A percentile compares a stretch with the other conserved stretches of the same genome.
Evolutionary conservation across 23 red algal species (phyloP).

Genomic region (Rhodosorus marinus): DNA sequence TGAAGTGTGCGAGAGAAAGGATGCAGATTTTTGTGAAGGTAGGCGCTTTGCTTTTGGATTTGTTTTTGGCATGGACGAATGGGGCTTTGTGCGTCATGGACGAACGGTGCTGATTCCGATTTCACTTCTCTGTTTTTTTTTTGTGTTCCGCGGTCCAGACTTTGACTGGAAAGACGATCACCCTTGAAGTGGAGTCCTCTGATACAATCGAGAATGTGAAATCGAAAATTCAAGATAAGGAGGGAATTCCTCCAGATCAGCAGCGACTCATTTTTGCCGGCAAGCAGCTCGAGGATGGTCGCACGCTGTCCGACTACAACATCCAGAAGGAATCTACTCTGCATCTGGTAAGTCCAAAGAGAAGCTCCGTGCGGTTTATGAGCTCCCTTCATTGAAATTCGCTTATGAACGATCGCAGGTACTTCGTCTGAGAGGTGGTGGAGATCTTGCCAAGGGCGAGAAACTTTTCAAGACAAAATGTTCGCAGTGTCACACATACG

Average conservation of each 20-base stretch:
- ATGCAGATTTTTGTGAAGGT: too few species aligned
- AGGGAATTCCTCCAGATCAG: conserved; percentile 99
- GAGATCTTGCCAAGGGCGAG: conserved; percentile 36
- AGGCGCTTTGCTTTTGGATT: too few species aligned
- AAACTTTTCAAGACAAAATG: conserved; percentile 99
- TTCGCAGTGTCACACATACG: conserved; percentile 97
- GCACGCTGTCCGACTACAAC: conserved; percentile 94
- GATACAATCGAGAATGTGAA: conserved; percentile 99
- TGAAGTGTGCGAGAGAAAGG: too few species aligned
- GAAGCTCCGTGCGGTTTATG: too few species aligned
- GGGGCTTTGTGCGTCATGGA: too few species aligned
- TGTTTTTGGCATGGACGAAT: too few species aligned
- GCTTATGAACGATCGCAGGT: neutral
- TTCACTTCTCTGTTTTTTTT: neutral
- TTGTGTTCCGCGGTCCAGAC: conserved; percentile 73
- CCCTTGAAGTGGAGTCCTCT: conserved; percentile 94
- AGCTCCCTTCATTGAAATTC: neutral
- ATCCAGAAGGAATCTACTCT: conserved; percentile 98
- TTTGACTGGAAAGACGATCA: conserved; percentile 96
- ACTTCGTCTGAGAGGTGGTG: conserved; percentile 4
- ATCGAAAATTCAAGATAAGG: conserved; percentile 99
- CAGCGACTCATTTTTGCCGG: conserved; percentile 97
- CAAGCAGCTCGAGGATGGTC: conserved; percentile 97
- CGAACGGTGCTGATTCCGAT: neutral
- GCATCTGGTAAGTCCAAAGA: conserved; percentile 76